Conservation (phyloP, 2,329 filamentous ascomycete genomes). For the Trichoderma koningii region DNA sequence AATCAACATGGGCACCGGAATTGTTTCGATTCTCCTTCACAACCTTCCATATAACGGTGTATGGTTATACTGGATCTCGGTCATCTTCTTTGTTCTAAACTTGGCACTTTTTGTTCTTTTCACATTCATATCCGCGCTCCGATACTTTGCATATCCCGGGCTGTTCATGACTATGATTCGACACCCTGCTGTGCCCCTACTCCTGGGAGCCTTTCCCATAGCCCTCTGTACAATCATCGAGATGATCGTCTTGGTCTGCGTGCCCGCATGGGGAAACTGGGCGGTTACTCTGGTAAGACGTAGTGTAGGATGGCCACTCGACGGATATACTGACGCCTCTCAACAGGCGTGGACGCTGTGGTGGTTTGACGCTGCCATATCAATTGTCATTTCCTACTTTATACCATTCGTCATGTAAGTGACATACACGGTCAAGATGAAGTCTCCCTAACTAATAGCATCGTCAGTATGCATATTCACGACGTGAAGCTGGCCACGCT, state of each 20-base stretch:
- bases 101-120: conserved; percentile 3
- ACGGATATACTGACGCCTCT: neutral
- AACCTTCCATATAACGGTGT: conserved; percentile 10
- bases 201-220: conserved; percentile 14
- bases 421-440: neutral
- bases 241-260: conserved; percentile 6
- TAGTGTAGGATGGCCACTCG: neutral
- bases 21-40: conserved; percentile 18
- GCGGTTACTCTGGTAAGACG: neutral
- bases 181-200: neutral
- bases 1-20: conserved; percentile 14
- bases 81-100: conserved; percentile 1
- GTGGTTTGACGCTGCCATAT: conserved; percentile 15
- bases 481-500: neutral
- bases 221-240: conserved; percentile 11
- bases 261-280: conserved; percentile 9
- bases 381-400: conserved; percentile 8
- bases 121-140: conserved; percentile 1
- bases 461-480: neutral
- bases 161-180: conserved; percentile 8
- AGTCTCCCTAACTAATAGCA: neutral
- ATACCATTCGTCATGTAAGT: conserved; percentile 19
- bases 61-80: conserved; percentile 2
- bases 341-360: conserved; percentile 7
- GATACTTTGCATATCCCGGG: neutral